A percentile compares a stretch with the other conserved stretches of the same genome.
These are phyloP conservation scores for Sporothrix brasiliensis DNA, from an alignment of 2,329 filamentous ascomycete species.

Conservation along the genomic window DNA sequence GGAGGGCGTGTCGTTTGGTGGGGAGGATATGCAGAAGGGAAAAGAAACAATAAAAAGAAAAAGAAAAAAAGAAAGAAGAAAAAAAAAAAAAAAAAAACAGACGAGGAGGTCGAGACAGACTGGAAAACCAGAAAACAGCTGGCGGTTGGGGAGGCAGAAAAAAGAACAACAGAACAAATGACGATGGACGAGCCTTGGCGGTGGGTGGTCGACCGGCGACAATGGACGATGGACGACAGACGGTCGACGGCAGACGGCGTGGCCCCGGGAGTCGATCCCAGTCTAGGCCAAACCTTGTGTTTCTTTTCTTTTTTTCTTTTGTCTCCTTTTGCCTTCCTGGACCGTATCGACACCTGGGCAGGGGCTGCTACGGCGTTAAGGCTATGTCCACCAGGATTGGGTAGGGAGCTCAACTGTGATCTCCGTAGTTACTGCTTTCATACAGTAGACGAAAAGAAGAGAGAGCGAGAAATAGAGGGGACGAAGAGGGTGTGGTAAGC, in stretches of 20 bases:
- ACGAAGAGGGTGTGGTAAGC: neutral
- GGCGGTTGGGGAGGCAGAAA: neutral
- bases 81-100: neutral
- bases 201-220: neutral
- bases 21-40: neutral
- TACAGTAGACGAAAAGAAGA: neutral
- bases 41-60: no score
- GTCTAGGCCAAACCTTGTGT: neutral
- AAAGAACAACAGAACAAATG: neutral
- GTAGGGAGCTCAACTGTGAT: neutral
- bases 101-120: neutral
- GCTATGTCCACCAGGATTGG: neutral
- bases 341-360: constrained; percentile 6
- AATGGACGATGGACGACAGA: no score
- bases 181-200: neutral
- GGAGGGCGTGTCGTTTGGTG: neutral
- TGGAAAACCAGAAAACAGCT: constrained; percentile 9
- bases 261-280: neutral
- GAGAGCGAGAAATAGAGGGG: neutral
- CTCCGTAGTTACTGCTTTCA: no score
- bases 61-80: neutral
- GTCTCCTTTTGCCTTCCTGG: neutral
- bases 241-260: neutral
- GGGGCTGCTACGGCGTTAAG: constrained; percentile 11
- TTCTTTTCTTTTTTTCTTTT: constrained; percentile 18